These are phyloP conservation scores for Pterulicium gracile DNA, from an alignment of 1,284 basidiomycete genomes.

Conservation along the genomic window DNA sequence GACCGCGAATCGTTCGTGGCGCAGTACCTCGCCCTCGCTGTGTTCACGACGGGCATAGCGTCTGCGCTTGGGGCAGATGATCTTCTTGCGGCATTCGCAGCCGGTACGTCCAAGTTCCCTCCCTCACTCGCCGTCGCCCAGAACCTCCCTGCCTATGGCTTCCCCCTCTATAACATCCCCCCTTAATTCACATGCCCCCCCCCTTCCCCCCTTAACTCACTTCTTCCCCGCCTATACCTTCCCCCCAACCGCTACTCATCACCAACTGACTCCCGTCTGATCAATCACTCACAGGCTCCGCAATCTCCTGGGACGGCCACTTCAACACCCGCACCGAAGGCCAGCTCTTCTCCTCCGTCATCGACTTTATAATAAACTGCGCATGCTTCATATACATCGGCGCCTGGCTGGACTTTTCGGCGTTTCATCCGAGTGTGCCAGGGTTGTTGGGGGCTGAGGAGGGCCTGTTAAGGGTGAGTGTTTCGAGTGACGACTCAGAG, in stretches of 20 bases:
- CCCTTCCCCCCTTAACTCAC: too few species aligned
- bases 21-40: constrained; percentile 77
- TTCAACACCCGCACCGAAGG: constrained; percentile 81
- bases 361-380: constrained; percentile 80
- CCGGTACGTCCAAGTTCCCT: too few species aligned
- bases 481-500: too few species aligned
- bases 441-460: too few species aligned
- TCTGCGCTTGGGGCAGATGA: constrained; percentile 79
- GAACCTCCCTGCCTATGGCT: too few species aligned
- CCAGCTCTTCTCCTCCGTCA: constrained; percentile 80
- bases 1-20: constrained; percentile 90
- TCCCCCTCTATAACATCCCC: constrained; percentile 3
- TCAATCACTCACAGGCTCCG: constrained; percentile 61
- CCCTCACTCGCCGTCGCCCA: too few species aligned
- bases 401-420: constrained; percentile 75
- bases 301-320: constrained; percentile 91
- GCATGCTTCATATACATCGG: constrained; percentile 87
- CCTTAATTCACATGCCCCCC: too few species aligned
- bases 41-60: constrained; percentile 73
- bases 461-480: too few species aligned
- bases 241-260: too few species aligned
- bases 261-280: too few species aligned
- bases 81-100: constrained; percentile 85
- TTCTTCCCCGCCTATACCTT: too few species aligned
- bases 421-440: too few species aligned